A percentile compares a stretch with the other conserved stretches of the same genome.
Conservation (phyloP, 495 filamentous ascomycete genomes). For the Delitschia confertaspora region DNA sequence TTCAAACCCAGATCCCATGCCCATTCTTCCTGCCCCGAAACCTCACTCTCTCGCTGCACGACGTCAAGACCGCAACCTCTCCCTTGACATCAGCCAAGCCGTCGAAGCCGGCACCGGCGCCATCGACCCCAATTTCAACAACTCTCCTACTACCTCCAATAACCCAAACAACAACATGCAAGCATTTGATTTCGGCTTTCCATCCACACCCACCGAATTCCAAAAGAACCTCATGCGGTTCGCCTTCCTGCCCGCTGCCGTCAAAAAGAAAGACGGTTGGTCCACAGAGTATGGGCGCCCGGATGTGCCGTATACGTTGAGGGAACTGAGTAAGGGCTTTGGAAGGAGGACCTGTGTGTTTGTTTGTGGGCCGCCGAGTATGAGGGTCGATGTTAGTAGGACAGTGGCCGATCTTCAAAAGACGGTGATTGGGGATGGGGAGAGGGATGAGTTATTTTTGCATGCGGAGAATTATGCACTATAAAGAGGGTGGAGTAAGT, state of each 20-base stretch:
- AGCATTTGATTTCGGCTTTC: slow-evolving; percentile 68
- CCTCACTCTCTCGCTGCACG: slow-evolving; percentile 14
- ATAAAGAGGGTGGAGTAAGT: too few relatives aligned
- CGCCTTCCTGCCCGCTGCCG: slow-evolving; percentile 58
- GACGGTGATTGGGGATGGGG: slow-evolving; percentile 66
- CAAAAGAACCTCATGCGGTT: slow-evolving; percentile 80
- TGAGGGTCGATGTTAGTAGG: slow-evolving; percentile 78
- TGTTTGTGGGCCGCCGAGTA: slow-evolving; percentile 79
- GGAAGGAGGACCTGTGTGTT: slow-evolving; percentile 84
- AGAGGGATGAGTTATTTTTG: slow-evolving; percentile 82
- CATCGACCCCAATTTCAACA: slow-evolving; percentile 20
- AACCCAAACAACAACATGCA: slow-evolving; percentile 27
- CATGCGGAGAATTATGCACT: slow-evolving; percentile 93
- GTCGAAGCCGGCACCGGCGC: slow-evolving; percentile 20
- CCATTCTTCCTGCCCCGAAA: slow-evolving; percentile 2
- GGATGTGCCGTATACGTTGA: slow-evolving; percentile 73
- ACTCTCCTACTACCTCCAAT: slow-evolving; percentile 38
- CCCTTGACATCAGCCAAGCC: slow-evolving; percentile 31
- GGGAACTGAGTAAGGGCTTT: slow-evolving; percentile 67
- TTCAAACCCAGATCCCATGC: slow-evolving; percentile 9
- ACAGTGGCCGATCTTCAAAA: slow-evolving; percentile 75
- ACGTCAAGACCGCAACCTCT: slow-evolving; percentile 30
- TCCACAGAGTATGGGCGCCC: slow-evolving; percentile 89
- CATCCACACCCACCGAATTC: slow-evolving; percentile 64
- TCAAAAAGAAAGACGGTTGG: slow-evolving; percentile 71